These are phyloP conservation scores for Nyctanthes arbortristis DNA, from an alignment of 257 asterid species.

Conservation along the genomic window DNA sequence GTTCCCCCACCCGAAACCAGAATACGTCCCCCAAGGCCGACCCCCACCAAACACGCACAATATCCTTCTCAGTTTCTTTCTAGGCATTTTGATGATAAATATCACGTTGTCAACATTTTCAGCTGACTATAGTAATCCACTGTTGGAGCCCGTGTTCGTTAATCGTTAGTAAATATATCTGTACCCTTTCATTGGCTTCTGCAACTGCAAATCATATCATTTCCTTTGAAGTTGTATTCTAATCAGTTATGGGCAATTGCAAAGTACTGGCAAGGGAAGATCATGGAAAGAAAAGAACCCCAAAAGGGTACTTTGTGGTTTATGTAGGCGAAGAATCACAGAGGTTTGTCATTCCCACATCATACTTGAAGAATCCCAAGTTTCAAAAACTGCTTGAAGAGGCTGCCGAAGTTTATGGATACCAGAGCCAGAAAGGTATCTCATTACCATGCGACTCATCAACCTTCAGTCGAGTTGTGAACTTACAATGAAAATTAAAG, in stretches of 20 bases:
- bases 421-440: slow-evolving; percentile 39
- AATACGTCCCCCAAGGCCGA: too few relatives aligned
- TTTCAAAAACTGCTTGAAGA: slow-evolving; percentile 51
- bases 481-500: background rate
- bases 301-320: slow-evolving; percentile 67
- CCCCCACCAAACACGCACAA: background rate
- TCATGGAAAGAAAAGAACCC: slow-evolving; percentile 30
- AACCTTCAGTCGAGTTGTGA: slow-evolving; percentile 34
- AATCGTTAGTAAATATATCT: too few relatives aligned
- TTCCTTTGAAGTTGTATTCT: background rate
- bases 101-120: slow-evolving; percentile 30
- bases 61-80: background rate
- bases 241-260: slow-evolving; percentile 22
- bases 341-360: slow-evolving; percentile 55
- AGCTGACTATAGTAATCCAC: slow-evolving; percentile 4
- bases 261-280: slow-evolving; percentile 1
- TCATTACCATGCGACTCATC: slow-evolving; percentile 56
- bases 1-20: background rate
- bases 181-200: too few relatives aligned
- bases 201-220: too few relatives aligned
- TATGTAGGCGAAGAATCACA: slow-evolving; percentile 53
- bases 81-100: too few relatives aligned
- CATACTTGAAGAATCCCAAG: slow-evolving; percentile 47
- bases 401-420: slow-evolving; percentile 65
- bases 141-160: background rate